A percentile compares a stretch with the other conserved stretches of the same genome.
Conservation (phyloP, 495 filamentous ascomycete genomes). For the Hypoxylon rickii region DNA sequence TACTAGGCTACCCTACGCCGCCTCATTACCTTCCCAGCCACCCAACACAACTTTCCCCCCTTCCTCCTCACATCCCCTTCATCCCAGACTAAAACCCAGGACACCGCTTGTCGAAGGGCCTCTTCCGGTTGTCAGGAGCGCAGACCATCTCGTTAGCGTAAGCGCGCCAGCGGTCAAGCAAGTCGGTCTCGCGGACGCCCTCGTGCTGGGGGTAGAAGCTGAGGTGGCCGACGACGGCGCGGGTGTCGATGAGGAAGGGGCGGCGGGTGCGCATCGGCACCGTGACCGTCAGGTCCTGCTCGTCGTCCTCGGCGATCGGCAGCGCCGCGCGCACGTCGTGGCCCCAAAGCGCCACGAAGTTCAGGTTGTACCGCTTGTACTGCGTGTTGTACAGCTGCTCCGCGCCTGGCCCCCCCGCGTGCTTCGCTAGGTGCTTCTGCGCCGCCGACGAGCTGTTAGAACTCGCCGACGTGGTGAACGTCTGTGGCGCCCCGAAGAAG, state of each 20-base stretch:
- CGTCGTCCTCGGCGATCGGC: constrained; percentile 40
- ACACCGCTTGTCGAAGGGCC: constrained; percentile 34
- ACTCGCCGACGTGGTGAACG: constrained; percentile 3
- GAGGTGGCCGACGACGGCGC: constrained; percentile 57
- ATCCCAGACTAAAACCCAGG: too few species aligned
- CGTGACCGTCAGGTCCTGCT: constrained; percentile 38
- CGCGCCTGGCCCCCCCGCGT: constrained; percentile 27
- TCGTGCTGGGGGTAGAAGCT: constrained; percentile 46
- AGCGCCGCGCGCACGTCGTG: constrained; percentile 40
- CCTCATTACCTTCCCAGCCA: not conserved
- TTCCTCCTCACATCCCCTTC: too few species aligned
- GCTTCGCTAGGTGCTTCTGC: constrained; percentile 11
- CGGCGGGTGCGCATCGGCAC: constrained; percentile 30
- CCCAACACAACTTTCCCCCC: not conserved
- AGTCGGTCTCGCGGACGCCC: constrained; percentile 55
- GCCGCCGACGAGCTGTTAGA: constrained; percentile 14
- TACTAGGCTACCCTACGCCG: too few species aligned
- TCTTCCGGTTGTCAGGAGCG: constrained; percentile 29
- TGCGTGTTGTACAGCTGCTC: constrained; percentile 52
- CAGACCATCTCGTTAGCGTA: constrained; percentile 55
- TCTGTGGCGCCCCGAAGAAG: constrained; percentile 49
- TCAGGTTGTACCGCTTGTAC: constrained; percentile 47
- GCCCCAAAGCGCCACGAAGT: constrained; percentile 56
- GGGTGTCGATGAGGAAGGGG: constrained; percentile 56
- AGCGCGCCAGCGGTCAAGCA: constrained; percentile 55